Evolutionary conservation across 2,329 filamentous ascomycete genomes (phyloP).

Genomic region (Seiridium cupressi): DNA sequence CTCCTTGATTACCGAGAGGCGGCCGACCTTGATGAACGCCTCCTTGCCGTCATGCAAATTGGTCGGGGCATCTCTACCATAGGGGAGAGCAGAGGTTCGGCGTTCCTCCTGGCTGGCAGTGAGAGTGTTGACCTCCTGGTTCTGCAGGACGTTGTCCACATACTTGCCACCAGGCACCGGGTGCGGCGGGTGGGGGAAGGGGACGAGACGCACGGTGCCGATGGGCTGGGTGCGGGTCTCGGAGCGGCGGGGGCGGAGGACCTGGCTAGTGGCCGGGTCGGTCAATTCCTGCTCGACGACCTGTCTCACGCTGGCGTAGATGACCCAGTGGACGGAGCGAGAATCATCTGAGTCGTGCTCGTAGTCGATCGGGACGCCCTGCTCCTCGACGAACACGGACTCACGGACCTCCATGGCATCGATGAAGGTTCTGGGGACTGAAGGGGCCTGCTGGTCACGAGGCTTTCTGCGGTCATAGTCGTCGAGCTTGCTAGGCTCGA

Average conservation of each 20-base stretch:
- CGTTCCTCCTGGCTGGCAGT: constrained; percentile 23
- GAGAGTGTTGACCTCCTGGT: constrained; percentile 11
- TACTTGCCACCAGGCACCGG: constrained; percentile 50
- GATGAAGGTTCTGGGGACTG: constrained; percentile 55
- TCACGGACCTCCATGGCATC: constrained; percentile 64
- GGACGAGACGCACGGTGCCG: constrained; percentile 77
- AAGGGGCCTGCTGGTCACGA: constrained; percentile 40
- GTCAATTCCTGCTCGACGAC: constrained; percentile 39
- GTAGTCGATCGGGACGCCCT: constrained; percentile 57
- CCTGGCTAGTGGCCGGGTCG: constrained; percentile 38
- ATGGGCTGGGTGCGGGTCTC: constrained; percentile 54
- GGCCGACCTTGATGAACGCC: constrained; percentile 79
- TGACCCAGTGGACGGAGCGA: constrained; percentile 81
- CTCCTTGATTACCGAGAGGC: constrained; percentile 66
- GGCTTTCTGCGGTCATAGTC: constrained; percentile 41
- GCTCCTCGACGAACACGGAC: constrained; percentile 60
- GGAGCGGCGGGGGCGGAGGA: constrained; percentile 41
- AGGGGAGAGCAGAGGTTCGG: constrained; percentile 18
- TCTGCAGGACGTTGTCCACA: constrained; percentile 38
- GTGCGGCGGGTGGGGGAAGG: constrained; percentile 72
- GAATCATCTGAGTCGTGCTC: constrained; percentile 82
- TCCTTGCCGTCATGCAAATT: constrained; percentile 61
- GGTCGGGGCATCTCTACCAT: constrained; percentile 41
- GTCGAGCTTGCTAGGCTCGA: constrained; percentile 48
- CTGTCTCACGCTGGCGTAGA: constrained; percentile 66